Conservation (phyloP, 352 stramenopile genomes). For the Peronospora belbahrii region DNA sequence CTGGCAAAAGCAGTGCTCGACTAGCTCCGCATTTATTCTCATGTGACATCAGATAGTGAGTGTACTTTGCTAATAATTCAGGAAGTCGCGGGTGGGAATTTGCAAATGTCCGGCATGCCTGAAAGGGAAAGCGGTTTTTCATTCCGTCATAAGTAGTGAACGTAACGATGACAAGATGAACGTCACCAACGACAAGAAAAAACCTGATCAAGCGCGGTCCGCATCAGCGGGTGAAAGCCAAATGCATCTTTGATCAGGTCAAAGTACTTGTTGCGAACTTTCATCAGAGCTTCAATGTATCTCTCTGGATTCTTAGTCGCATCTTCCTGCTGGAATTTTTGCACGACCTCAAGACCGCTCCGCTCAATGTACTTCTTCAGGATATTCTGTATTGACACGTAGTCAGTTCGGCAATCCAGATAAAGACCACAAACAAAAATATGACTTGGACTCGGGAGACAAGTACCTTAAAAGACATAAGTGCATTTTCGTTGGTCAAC, state of each 20-base stretch:
- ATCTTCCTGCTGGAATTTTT: constrained; percentile 74
- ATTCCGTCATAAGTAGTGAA: background rate
- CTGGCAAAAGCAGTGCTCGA: constrained; percentile 17
- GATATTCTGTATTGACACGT: constrained; percentile 56
- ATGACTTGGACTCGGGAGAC: background rate
- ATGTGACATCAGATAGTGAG: constrained; percentile 78
- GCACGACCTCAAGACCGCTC: constrained; percentile 67
- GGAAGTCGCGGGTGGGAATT: constrained; percentile 75
- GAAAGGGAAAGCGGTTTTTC: background rate
- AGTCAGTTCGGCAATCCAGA: constrained; percentile 9
- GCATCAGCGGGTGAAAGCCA: constrained; percentile 73
- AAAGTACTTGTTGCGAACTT: constrained; percentile 79
- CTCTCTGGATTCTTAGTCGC: constrained; percentile 72
- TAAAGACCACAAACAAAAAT: background rate
- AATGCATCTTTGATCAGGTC: constrained; percentile 83
- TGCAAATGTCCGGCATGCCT: constrained; percentile 79
- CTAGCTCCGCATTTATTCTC: constrained; percentile 34
- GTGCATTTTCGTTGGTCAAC: constrained; percentile 64
- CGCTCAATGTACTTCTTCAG: constrained; percentile 82
- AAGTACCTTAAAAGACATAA: constrained; percentile 74
- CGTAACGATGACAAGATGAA: background rate
- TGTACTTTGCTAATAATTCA: constrained; percentile 79
- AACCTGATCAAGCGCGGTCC: constrained; percentile 76
- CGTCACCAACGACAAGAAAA: background rate
- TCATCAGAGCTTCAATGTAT: constrained; percentile 79